Evolutionary conservation across 169 alveolate species (phyloP).

Genomic region (Babesia sp.): DNA sequence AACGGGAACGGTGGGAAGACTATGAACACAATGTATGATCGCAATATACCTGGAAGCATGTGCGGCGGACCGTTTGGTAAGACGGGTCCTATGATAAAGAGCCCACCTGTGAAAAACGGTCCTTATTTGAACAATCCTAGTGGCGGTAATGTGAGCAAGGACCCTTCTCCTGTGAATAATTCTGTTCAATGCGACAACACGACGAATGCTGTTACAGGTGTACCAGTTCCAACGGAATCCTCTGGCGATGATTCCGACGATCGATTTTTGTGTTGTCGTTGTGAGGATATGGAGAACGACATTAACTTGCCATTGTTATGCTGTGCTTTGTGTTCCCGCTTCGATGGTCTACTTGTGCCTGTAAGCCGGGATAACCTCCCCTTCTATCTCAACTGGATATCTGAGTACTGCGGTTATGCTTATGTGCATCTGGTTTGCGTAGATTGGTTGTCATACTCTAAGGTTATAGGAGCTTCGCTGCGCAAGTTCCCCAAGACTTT

Average conservation of each 20-base stretch:
- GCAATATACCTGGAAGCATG: background rate
- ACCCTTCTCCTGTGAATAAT: background rate
- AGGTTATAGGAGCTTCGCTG: background rate
- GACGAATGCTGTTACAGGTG: background rate
- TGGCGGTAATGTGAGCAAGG: background rate
- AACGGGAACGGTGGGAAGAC: constrained; percentile 4
- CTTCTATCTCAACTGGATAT: constrained; percentile 33
- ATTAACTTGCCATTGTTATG: constrained; percentile 44
- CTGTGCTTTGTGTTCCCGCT: constrained; percentile 62
- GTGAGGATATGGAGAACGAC: constrained; percentile 46
- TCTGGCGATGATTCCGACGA: background rate
- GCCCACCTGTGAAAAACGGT: constrained; percentile 43
- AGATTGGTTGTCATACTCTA: constrained; percentile 56
- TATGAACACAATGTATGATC: background rate
- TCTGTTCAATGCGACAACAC: background rate
- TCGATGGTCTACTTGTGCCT: constrained; percentile 59
- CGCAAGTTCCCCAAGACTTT: constrained; percentile 45
- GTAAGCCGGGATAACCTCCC: constrained; percentile 41
- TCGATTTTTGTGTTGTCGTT: constrained; percentile 48
- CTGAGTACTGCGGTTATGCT: constrained; percentile 43
- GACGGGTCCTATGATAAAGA: constrained; percentile 30
- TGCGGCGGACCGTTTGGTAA: constrained; percentile 25
- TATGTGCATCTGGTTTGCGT: constrained; percentile 63
- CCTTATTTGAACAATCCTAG: background rate
- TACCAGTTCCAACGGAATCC: background rate